These are phyloP conservation scores for Neopestalotiopsis rosae DNA, from an alignment of 2,329 filamentous ascomycete species.

Conservation along the genomic window DNA sequence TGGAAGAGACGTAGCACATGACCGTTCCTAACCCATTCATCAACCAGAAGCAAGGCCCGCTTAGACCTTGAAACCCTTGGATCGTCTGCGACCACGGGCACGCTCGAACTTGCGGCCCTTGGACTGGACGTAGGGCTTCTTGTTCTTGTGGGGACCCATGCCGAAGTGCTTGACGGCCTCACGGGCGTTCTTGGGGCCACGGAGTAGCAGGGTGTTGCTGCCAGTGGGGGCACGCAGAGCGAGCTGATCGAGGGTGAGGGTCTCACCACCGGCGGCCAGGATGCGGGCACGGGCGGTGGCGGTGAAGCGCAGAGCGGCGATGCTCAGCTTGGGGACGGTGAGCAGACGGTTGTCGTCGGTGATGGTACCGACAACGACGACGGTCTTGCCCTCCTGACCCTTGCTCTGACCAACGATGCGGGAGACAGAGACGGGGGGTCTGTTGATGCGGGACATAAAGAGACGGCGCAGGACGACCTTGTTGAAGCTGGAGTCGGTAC, in stretches of 20 bases:
- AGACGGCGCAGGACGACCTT: conserved; percentile 97
- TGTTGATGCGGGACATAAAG: conserved; percentile 99
- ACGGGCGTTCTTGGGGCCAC: conserved; percentile 96
- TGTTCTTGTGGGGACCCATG: conserved; percentile 96
- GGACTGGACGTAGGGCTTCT: conserved; percentile 97
- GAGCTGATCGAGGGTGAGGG: conserved; percentile 95
- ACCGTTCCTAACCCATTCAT: conserved; percentile 32
- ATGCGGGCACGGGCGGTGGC: conserved; percentile 95
- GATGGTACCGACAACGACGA: conserved; percentile 93
- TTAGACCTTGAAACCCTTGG: conserved; percentile 99
- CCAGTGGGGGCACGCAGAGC: conserved; percentile 94
- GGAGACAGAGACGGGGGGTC: conserved; percentile 91
- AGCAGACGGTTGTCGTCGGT: conserved; percentile 97
- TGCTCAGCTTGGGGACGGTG: conserved; percentile 86
- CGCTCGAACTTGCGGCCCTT: conserved; percentile 99
- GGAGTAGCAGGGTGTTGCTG: conserved; percentile 94
- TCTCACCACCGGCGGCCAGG: conserved; percentile 90
- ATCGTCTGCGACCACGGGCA: conserved; percentile 98
- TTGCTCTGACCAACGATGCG: conserved; percentile 78
- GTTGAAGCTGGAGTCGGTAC: conserved; percentile 98
- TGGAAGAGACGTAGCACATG: conserved; percentile 36
- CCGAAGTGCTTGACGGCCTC: conserved; percentile 99
- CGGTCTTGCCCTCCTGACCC: conserved; percentile 79
- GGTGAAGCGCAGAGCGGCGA: conserved; percentile 96
- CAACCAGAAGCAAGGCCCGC: conserved; percentile 36